Evolutionary conservation across 306 rosid genomes (phyloP), one percentile per base, ranked within the genome.

Genomic region (Quercus wislizeni): DNA sequence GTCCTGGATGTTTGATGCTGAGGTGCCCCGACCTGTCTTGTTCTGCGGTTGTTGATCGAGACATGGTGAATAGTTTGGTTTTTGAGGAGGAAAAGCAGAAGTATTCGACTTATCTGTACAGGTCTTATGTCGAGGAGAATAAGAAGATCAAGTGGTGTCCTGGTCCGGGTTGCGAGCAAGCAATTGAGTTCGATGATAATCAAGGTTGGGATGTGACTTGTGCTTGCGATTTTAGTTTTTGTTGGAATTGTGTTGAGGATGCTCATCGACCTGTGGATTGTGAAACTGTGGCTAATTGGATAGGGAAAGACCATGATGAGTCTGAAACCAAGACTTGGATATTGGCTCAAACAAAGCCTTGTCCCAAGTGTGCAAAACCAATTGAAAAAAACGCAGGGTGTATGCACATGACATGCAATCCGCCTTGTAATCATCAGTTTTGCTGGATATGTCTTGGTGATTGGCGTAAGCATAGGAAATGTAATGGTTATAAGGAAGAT

Each of bases 71-170:
- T 35, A 20, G 20, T 5, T 71, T 86, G 83, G 83, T 27, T 2
- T 35, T 9, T 2, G 23, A 56, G 12, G 79, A 59, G 23, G 87
- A 76, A 19, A 83, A 74, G 70, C 65, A 55, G 21, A 86, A 86
- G 74, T 86, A 76, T 76, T 58, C 76, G 41, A 76, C 75, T 63
- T 83, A 83, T 55, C 85, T 86, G 35, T 70, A 80, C 11, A 74
- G 89, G 35, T 86, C 89, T 64, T 86, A 80, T 67, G 73, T 86
- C 15, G 89, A 86, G 38, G 87, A 80, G 79, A 80, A 64, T 74
- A 77, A 72, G 74, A 75, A 86, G 78, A 86, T 80, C n/a, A 86
- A 80, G 73, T 86, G 89, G 89, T 83, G 89, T 54, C 87, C 89
- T 55, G 87, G 83, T 13, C 83, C 89, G 2, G 87, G 78, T 31